These are phyloP conservation scores for Emiliania huxleyi DNA, from an alignment of 78 protist species.

Conservation along the genomic window DNA sequence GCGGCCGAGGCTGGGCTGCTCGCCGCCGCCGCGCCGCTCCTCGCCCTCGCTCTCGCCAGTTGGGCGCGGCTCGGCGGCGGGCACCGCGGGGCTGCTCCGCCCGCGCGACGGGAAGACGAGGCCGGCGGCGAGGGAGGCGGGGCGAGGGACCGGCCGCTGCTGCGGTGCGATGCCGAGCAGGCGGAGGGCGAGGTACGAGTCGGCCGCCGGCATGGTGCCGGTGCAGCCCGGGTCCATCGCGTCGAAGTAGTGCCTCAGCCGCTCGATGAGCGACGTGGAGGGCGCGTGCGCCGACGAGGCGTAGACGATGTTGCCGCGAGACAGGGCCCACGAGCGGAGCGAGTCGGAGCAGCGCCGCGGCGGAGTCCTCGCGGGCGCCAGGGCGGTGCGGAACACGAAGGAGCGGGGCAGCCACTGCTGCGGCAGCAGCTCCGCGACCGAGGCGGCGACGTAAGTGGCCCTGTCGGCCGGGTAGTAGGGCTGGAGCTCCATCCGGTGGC, in stretches of 20 bases:
- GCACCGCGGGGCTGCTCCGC: not conserved
- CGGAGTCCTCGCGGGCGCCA: not conserved
- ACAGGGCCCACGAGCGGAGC: not conserved
- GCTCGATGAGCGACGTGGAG: not conserved
- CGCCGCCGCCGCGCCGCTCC: not conserved
- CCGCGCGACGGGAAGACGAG: no score
- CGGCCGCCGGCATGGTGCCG: not conserved
- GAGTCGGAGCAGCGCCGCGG: not conserved
- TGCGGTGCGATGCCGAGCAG: not conserved
- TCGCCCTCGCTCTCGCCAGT: not conserved
- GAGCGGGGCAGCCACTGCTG: not conserved
- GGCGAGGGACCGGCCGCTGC: not conserved
- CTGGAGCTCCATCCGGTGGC: not conserved
- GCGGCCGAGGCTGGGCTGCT: not conserved
- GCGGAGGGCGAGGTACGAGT: not conserved
- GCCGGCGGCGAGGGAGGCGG: not conserved
- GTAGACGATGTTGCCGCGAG: not conserved
- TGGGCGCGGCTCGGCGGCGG: not conserved
- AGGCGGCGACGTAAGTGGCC: not conserved
- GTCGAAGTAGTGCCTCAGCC: not conserved
- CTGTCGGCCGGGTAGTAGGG: not conserved
- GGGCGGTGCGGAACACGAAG: not conserved
- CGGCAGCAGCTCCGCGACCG: not conserved
- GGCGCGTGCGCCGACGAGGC: not conserved
- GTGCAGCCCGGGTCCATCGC: not conserved